These are phyloP conservation scores for Magnusiomyces suaveolens DNA, from an alignment of 1,139 yeast genomes.

Conservation along the genomic window DNA sequence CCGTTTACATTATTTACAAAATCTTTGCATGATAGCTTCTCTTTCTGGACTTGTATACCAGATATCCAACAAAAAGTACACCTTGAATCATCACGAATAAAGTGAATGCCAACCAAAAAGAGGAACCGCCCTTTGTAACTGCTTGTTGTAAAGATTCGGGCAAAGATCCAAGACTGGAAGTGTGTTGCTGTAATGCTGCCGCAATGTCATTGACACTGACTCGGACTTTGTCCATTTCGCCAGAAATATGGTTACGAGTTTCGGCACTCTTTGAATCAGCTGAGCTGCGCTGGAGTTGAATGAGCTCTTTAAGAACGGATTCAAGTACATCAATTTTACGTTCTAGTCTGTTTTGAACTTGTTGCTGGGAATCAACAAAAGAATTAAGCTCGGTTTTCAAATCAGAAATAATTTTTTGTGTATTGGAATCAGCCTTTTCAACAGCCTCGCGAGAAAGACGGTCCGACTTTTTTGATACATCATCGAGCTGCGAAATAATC, in stretches of 20 bases:
- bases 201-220: constrained; percentile 21
- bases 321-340: constrained; percentile 8
- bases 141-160: constrained; percentile 26
- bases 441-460: no score
- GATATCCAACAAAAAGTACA: constrained; percentile 24
- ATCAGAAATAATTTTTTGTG: background rate
- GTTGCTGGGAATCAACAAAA: constrained; percentile 2
- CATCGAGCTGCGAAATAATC: constrained; percentile 16
- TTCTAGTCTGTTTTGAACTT: constrained; percentile 7
- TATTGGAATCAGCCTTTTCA: no score
- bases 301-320: constrained; percentile 7
- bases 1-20: no score
- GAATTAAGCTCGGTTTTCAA: background rate
- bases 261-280: constrained; percentile 10
- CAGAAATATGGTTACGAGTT: background rate
- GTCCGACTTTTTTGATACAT: background rate
- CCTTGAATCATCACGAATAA: constrained; percentile 25
- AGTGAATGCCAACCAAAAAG: constrained; percentile 24
- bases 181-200: constrained; percentile 23
- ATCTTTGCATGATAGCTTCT: constrained; percentile 28
- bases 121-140: constrained; percentile 25
- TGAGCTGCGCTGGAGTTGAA: constrained; percentile 10
- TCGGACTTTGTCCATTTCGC: constrained; percentile 20
- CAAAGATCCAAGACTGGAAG: constrained; percentile 24
- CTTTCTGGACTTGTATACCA: constrained; percentile 23